Percentiles rank a stretch among this genome's conserved stretches.
phyloP scores from a whole-genome alignment of 164 flowering plant genomes.

The Liquidambar formosana region DNA sequence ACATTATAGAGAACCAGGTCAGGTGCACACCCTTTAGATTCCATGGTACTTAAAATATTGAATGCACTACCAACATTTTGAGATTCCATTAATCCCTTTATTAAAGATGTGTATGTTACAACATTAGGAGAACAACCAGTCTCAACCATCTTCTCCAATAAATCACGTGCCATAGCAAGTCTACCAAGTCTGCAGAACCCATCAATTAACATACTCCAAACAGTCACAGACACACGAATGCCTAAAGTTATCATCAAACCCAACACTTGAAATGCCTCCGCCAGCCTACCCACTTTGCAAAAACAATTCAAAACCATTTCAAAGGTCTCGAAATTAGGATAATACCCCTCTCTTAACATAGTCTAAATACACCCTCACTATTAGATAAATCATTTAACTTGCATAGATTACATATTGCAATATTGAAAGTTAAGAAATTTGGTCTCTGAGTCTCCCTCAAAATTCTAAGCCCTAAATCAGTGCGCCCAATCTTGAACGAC shows the following conservation, averaged over 20 bases:
- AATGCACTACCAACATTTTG: constrained; percentile 32
- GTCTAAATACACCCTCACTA: constrained; percentile 29
- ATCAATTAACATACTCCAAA: constrained; percentile 61
- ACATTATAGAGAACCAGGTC: constrained; percentile 65
- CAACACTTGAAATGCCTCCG: constrained; percentile 48
- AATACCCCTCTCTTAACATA: constrained; percentile 46
- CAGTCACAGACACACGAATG: constrained; percentile 31
- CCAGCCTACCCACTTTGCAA: constrained; percentile 45
- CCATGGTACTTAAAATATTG: constrained; percentile 31
- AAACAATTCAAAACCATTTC: constrained; percentile 46
- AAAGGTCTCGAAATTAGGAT: constrained; percentile 43
- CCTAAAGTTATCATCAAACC: constrained; percentile 51
- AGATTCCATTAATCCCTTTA: constrained; percentile 50
- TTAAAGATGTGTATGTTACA: constrained; percentile 57
- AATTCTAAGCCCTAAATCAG: constrained; percentile 38
- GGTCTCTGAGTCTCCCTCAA: constrained; percentile 33
- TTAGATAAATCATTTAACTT: constrained; percentile 36
- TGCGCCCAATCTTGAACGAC: constrained; percentile 40
- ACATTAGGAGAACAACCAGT: constrained; percentile 54
- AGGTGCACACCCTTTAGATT: constrained; percentile 33
- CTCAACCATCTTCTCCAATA: constrained; percentile 50
- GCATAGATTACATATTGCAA: constrained; percentile 52
- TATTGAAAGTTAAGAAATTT: constrained; percentile 59
- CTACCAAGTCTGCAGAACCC: constrained; percentile 41
- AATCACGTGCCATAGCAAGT: constrained; percentile 32